Base-by-base conservation (phyloP, 768 basidiomycete species). In the Lactarius indigo region DNA sequence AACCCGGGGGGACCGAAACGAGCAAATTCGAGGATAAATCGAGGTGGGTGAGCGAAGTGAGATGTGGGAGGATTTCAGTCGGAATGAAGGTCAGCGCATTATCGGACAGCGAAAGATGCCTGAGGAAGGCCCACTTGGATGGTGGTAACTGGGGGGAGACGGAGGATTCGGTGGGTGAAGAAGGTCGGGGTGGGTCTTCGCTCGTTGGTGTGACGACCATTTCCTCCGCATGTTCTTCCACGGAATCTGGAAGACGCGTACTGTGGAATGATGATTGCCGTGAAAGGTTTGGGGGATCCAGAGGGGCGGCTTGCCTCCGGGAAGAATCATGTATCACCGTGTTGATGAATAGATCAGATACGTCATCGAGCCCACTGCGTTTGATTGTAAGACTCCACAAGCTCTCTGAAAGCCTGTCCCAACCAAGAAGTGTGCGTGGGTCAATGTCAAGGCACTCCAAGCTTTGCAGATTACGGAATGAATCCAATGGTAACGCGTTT, bases 11-110 rank as follows among this genome's bases (percentile, higher is more conserved):
- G n/a, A 96, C 83, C 35, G 92, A 90, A 50, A 95, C 87, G 56
- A 98, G 85, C 20, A 97, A 85, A 75, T 97, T 97, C 50, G 91
- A 91, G 23, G 94, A 95, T 50, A 96, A 83, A 76, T 96, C 93
- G 68, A 96, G 85, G 74, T 92, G 86, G 0, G 89, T 89, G 50
- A 98, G 77, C 6, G 89, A 84, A 52, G 87, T 84, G 61, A 96
- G 83, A 73, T 87, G 83, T 7, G 84, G 82, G 39, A 93, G 79
- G 15, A 85, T 78, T 23, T 86, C 83, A 30, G 86, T 74, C n/a
- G 93, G 88, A 69, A 94, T 78, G 76, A 89, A 92, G 15, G 92
- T 92, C 67, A 94, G 80, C 18, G 85, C 82, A 72, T 95, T 96
- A 76, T 93, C 90, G 42, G 90, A 80, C 6, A 96, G 81, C 30